Conservation (phyloP, 1,139 yeast genomes). For the Lodderomyces theae region DNA sequence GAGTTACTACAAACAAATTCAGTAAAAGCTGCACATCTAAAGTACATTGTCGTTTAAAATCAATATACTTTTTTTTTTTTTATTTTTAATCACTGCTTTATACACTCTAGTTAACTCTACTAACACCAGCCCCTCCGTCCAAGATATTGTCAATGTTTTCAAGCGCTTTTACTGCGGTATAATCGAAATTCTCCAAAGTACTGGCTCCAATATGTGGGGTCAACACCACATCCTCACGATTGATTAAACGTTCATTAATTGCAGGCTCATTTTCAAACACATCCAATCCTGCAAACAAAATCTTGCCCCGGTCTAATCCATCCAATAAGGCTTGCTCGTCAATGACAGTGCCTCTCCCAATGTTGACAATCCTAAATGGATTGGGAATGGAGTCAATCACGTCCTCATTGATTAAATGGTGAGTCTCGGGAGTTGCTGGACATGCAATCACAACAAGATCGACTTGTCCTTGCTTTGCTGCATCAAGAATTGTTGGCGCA, state of each 20-base stretch:
- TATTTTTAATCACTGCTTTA: too few species aligned
- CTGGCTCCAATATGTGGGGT: slow-evolving; percentile 81
- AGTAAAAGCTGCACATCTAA: not conserved
- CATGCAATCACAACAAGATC: slow-evolving; percentile 68
- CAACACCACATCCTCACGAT: slow-evolving; percentile 63
- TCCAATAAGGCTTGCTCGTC: slow-evolving; percentile 71
- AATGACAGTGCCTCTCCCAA: slow-evolving; percentile 73
- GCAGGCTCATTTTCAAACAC: slow-evolving; percentile 72
- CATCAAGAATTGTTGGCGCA: slow-evolving; percentile 40
- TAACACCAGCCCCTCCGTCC: slow-evolving; percentile 30
- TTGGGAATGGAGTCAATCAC: slow-evolving; percentile 45
- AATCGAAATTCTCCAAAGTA: slow-evolving; percentile 50
- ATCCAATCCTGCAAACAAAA: slow-evolving; percentile 75
- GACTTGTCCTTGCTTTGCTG: slow-evolving; percentile 30
- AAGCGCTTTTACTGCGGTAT: slow-evolving; percentile 47
- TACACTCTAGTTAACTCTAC: slow-evolving; percentile 32
- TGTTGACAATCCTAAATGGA: slow-evolving; percentile 68
- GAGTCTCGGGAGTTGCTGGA: slow-evolving; percentile 63
- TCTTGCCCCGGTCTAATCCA: slow-evolving; percentile 66
- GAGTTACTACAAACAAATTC: too few species aligned
- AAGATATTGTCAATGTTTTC: slow-evolving; percentile 43
- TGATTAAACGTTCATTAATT: slow-evolving; percentile 50
- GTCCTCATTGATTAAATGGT: slow-evolving; percentile 49
- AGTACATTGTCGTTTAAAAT: not conserved
- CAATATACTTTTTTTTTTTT: too few species aligned